Base-by-base conservation (phyloP, 1,284 basidiomycete species). In the Rhodotorula sp. region DNA sequence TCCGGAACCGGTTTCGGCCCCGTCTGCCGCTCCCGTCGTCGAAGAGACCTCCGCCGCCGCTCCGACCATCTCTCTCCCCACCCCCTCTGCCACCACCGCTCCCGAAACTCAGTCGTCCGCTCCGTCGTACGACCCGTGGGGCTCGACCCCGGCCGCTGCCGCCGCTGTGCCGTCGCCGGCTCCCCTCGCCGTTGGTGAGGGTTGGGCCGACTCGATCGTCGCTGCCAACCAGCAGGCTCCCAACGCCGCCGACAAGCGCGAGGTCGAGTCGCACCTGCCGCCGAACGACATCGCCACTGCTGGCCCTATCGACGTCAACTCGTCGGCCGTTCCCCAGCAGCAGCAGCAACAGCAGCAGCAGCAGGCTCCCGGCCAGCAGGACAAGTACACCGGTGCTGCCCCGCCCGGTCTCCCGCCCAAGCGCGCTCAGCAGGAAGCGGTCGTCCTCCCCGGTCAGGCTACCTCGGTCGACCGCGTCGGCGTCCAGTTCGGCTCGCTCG, bases 81-180 rank as follows among this genome's bases (percentile, higher is more conserved):
- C 60, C 26, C n/a, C 69, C 23, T 63, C 64, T 18, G 58, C 48
- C n/a, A 7, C 62, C 26, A 7, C 62, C 26, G 47, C 66, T 7
- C 55, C 69, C 55, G 66, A 67, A 70, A 50, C 62, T 63, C 58
- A 43, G 43, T 47, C 58, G 21, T 43, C 38, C 38, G 63, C 69
- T 23, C 60, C 71, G 18, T 48, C 72, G 48, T 80, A 66, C 72
- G 79, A 81, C 62, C 76, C 78, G 58, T 77, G 79, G 58, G 80
- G 73, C 64, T 69, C 77, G 49, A 77, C 82, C n/a, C 79, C 83
- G 58, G 73, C 80, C 50, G 69, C 81, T 23, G 74, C 64, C 31
- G 59, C 65, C 18, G 52, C 62, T 16, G 63, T 69, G 59, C 64
- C 74, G 56, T 64, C 66, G 19, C 70, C 73, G 8, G 73, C 75